A percentile compares a stretch with the other conserved stretches of the same genome.
Evolutionary conservation across 2,329 filamentous ascomycete genomes (phyloP).

Genomic region (Colletotrichum ledebouriae): DNA sequence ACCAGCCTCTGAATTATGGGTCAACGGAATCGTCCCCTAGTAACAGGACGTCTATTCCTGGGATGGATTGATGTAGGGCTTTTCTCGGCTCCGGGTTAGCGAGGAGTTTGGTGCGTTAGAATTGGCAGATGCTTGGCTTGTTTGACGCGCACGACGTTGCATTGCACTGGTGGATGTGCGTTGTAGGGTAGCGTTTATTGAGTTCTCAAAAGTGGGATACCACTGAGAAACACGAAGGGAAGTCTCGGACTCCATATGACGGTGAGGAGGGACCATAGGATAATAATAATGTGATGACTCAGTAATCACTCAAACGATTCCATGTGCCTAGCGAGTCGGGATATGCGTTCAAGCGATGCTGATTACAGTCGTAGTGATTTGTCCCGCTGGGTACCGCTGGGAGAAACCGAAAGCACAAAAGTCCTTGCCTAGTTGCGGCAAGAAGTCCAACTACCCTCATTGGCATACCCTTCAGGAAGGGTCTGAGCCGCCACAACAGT

Average conservation of each 20-base stretch:
- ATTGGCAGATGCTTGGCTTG: conserved; percentile 16
- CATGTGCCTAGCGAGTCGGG: conserved; percentile 18
- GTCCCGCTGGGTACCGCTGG: background rate
- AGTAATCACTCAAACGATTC: conserved; percentile 25
- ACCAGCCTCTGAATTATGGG: background rate
- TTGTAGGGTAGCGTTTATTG: conserved; percentile 27
- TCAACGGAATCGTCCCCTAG: background rate
- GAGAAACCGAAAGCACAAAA: background rate
- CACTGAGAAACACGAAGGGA: conserved; percentile 19
- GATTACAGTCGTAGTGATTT: background rate
- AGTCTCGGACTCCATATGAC: background rate
- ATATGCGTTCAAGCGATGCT: conserved; percentile 3
- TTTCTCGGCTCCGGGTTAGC: conserved; percentile 26
- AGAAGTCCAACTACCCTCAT: background rate
- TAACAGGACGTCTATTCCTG: background rate
- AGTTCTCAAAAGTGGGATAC: conserved; percentile 29
- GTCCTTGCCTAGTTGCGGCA: background rate
- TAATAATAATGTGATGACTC: conserved; percentile 36
- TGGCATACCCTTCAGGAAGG: background rate
- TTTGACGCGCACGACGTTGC: background rate
- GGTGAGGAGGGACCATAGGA: background rate
- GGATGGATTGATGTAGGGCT: conserved; percentile 22
- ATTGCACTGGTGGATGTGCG: background rate
- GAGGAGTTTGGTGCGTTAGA: conserved; percentile 35
- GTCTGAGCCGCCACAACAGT: background rate